Conservation (phyloP, 495 filamentous ascomycete species). For the Talaromyces stipitatus region DNA sequence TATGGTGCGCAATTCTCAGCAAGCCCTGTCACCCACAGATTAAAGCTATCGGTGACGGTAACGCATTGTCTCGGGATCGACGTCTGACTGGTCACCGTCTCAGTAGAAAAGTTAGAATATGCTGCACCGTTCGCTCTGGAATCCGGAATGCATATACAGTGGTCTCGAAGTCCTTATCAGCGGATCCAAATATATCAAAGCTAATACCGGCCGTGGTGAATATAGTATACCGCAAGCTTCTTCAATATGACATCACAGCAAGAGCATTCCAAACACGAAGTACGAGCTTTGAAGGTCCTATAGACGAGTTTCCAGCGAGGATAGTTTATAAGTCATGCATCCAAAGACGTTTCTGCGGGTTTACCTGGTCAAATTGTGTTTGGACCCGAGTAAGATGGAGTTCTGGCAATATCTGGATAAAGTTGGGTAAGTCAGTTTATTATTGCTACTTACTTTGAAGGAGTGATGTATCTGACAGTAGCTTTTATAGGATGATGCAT, state of each 20-base stretch:
- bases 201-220: conserved; percentile 64
- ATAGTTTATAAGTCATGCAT: conserved; percentile 62
- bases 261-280: conserved; percentile 58
- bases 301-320: conserved; percentile 53
- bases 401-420: conserved; percentile 77
- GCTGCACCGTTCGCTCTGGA: no score
- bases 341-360: conserved; percentile 70
- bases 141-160: no score
- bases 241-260: conserved; percentile 70
- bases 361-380: conserved; percentile 62
- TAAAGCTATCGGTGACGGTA: neutral
- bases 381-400: conserved; percentile 62
- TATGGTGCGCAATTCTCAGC: neutral
- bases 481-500: conserved; percentile 56
- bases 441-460: neutral
- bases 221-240: conserved; percentile 69
- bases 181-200: conserved; percentile 66
- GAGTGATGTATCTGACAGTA: neutral
- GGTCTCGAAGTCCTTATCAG: conserved; percentile 56
- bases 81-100: neutral
- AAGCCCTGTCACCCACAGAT: neutral
- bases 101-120: no score
- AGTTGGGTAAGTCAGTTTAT: conserved; percentile 51
- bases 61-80: neutral
- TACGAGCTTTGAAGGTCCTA: conserved; percentile 53